Conservation (phyloP, 2,329 filamentous ascomycete genomes). For the Trichoderma sp. region DNA sequence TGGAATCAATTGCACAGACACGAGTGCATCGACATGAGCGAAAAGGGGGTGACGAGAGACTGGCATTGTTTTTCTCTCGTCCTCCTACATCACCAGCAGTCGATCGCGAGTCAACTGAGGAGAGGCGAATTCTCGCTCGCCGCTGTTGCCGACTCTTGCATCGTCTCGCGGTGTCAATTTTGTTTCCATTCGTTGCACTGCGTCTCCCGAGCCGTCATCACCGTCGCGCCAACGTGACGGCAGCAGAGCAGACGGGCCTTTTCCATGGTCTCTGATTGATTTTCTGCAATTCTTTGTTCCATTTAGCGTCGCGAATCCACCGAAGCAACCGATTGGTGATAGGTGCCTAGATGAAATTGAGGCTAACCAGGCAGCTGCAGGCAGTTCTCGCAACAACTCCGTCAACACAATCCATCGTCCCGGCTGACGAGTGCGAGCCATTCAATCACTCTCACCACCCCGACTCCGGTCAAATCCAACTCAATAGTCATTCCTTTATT, state of each 20-base stretch:
- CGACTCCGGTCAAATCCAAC: conserved; percentile 25
- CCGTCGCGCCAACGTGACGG: not conserved
- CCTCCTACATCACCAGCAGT: not conserved
- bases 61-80: not conserved
- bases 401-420: conserved; percentile 3
- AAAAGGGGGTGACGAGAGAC: not conserved
- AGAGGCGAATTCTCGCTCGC: not conserved
- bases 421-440: conserved; percentile 17
- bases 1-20: conserved; percentile 5
- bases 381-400: conserved; percentile 20
- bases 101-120: not conserved
- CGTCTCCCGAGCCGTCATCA: not conserved
- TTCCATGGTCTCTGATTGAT: not conserved
- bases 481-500: conserved; percentile 13
- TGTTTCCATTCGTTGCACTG: not conserved
- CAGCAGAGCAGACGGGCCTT: conserved; percentile 4
- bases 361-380: conserved; percentile 16
- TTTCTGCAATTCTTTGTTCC: not conserved
- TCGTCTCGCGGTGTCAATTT: not conserved
- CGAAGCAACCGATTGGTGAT: not conserved
- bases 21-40: not conserved
- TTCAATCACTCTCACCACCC: not conserved
- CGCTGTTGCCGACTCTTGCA: not conserved
- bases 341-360: not conserved
- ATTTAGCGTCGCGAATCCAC: not conserved